A percentile compares a stretch with the other conserved stretches of the same genome.
Conservation (phyloP, 805 yeast species). For the Saturnispora quitensis region DNA sequence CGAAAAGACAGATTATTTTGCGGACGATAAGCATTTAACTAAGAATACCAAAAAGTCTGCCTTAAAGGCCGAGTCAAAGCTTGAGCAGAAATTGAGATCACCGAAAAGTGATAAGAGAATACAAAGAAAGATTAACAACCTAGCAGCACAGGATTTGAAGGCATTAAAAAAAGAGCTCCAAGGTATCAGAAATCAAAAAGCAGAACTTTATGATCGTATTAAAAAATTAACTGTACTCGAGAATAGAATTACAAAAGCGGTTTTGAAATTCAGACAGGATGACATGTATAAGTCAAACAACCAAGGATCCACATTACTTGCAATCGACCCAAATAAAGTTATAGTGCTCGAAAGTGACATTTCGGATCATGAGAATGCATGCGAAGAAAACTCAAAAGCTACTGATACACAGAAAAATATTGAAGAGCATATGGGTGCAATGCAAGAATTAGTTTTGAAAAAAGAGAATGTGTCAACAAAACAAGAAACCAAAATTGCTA, state of each 20-base stretch:
- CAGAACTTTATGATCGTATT: neutral
- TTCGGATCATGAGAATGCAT: neutral
- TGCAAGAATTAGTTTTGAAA: neutral
- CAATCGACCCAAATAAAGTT: neutral
- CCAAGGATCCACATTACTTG: neutral
- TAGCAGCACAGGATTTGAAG: neutral
- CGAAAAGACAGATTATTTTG: neutral
- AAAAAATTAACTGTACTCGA: neutral
- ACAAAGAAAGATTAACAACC: neutral
- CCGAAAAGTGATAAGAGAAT: neutral
- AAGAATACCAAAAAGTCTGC: neutral
- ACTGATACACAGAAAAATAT: neutral
- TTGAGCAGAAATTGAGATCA: neutral
- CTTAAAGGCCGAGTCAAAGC: neutral
- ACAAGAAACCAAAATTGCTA: neutral
- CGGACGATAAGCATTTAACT: neutral
- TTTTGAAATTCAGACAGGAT: neutral
- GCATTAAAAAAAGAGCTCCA: neutral
- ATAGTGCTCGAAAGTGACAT: neutral
- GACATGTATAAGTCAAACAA: neutral
- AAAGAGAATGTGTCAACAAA: neutral
- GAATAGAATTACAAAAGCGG: neutral
- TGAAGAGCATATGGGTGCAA: neutral
- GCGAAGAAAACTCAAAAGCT: neutral
- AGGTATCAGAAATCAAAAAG: neutral